Conservation (phyloP, 306 rosid species). For the Casuarina glauca region DNA sequence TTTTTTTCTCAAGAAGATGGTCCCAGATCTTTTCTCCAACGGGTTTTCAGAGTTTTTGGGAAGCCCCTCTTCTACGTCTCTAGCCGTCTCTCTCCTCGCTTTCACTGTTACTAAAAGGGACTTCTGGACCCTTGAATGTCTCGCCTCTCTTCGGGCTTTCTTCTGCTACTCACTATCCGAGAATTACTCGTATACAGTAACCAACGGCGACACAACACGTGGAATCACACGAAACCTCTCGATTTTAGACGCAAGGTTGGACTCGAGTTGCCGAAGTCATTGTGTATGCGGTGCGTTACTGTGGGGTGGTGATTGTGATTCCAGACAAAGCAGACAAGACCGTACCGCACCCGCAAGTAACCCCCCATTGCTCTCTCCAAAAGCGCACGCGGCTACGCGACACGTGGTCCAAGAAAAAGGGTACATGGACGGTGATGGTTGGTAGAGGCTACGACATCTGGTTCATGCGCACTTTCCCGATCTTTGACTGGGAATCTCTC, state of each 20-base stretch:
- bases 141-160: neutral
- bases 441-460: neutral
- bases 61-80: neutral
- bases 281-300: neutral
- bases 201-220: neutral
- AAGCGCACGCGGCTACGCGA: slow-evolving; percentile 12
- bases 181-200: neutral
- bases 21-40: neutral
- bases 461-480: neutral
- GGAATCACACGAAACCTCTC: neutral
- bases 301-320: neutral
- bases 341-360: neutral
- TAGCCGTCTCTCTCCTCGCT: neutral
- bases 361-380: neutral
- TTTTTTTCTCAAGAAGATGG: neutral
- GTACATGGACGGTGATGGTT: neutral
- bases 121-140: slow-evolving; percentile 4
- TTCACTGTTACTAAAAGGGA: neutral
- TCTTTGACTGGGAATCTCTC: neutral
- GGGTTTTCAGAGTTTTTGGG: neutral
- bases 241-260: neutral
- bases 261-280: neutral
- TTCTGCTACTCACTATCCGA: neutral
- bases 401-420: neutral
- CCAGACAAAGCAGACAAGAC: neutral